Evolutionary conservation across 345 rosid genomes (phyloP), one percentile per base, ranked within the genome.

Genomic region (Adansonia digitata): DNA sequence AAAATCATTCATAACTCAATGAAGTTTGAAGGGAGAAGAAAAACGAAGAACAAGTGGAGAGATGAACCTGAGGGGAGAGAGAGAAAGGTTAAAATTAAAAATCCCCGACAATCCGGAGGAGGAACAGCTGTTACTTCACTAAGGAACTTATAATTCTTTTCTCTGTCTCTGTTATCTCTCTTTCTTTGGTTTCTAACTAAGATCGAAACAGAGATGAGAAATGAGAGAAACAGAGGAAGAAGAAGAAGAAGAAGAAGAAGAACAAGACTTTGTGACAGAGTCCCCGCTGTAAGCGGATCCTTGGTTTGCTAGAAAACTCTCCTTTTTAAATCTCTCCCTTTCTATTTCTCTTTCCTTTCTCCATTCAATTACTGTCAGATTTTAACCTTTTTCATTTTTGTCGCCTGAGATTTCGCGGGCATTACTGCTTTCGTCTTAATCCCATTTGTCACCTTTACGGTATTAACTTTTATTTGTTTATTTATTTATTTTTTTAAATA

Each of bases 31-130:
- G 31, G 13, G 10, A 56, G 1, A 56, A 26, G 12, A 56, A 55
- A 53, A 57, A 26, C 6, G n/a, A n/a, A 0, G n/a, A 57, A 13
- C 35, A 57, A 57, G 37, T 29, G 35, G 5, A 69, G 20, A 51
- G 69, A 65, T 3, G n/a, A 81, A 69, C 69, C 77, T 49, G 7
- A 4, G n/a, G 57, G 52, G 69, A 70, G 52, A 14, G 71, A 70
- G 68, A n/a, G 27, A 77, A 74, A 22, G 79, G 63, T 55, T 70
- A 78, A 72, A 80, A 70, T 77, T n/a, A n/a, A n/a, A n/a, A n/a
- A n/a, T n/a, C n/a, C 67, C 82, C 77, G 74, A 76, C 78, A 43
- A 15, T 18, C 72, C 55, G 65, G 35, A 51, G 3, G 43, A 71
- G 75, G 56, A 49, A 72, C 15, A 13, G 34, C 69, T 20, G 5